phyloP scores from a whole-genome alignment of 257 asterid genomes.

The Fraxinus cuspidata region DNA sequence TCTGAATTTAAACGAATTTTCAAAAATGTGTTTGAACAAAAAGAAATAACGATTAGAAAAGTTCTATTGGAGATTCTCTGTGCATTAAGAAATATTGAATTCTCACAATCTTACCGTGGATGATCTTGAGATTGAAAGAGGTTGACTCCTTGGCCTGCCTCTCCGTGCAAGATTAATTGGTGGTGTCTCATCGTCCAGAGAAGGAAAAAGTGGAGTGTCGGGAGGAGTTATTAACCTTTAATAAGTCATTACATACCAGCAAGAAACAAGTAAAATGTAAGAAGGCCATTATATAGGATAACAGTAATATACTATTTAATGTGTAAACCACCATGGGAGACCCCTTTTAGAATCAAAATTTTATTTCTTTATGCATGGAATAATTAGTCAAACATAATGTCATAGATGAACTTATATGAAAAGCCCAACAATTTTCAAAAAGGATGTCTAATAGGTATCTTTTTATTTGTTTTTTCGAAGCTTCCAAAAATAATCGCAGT shows the following conservation, averaged over 20 bases:
- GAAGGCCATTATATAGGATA: slow-evolving; percentile 18
- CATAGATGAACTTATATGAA: slow-evolving; percentile 1
- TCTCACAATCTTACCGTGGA: slow-evolving; percentile 58
- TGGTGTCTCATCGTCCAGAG: slow-evolving; percentile 80
- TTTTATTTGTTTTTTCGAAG: slow-evolving; percentile 11
- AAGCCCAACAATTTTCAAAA: slow-evolving; percentile 17
- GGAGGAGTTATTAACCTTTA: slow-evolving; percentile 97
- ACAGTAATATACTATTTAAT: not conserved
- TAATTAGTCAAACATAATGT: slow-evolving; percentile 9
- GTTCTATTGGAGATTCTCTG: not conserved
- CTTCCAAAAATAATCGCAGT: not conserved
- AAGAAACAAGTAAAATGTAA: slow-evolving; percentile 22
- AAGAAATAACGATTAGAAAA: slow-evolving; percentile 13
- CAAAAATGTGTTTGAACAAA: slow-evolving; percentile 13
- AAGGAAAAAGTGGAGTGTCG: slow-evolving; percentile 89
- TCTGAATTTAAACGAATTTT: slow-evolving; percentile 45
- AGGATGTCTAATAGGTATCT: slow-evolving; percentile 4
- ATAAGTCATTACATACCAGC: slow-evolving; percentile 29
- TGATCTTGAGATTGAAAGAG: slow-evolving; percentile 79
- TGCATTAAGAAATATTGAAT: not conserved
- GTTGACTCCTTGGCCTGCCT: slow-evolving; percentile 94
- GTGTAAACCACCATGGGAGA: slow-evolving; percentile 18
- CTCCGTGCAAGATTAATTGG: slow-evolving; percentile 53
- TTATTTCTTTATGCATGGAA: slow-evolving; percentile 15
- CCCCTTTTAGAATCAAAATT: not conserved